Evolutionary conservation across 2,329 filamentous ascomycete species (phyloP).

Genomic region (Pseudocercospora pini-densiflorae): DNA sequence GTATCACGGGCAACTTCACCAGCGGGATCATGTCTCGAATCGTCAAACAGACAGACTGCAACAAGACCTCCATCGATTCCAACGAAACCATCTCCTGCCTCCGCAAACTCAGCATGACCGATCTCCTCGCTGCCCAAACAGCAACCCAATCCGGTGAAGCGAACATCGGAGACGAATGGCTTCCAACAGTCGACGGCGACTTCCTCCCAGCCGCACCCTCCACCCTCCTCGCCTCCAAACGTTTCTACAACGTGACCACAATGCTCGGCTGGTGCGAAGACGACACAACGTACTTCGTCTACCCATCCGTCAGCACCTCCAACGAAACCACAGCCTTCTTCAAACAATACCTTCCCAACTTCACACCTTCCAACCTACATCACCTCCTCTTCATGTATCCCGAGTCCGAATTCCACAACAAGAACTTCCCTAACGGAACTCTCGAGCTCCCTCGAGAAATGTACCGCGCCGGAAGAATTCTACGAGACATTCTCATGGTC

Average conservation of each 20-base stretch:
- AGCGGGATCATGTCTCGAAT: constrained; percentile 52
- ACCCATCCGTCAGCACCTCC: constrained; percentile 42
- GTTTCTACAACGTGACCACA: constrained; percentile 46
- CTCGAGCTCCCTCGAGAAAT: constrained; percentile 50
- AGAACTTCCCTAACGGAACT: constrained; percentile 38
- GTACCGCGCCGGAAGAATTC: constrained; percentile 55
- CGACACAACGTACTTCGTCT: constrained; percentile 44
- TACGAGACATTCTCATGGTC: constrained; percentile 58
- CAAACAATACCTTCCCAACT: constrained; percentile 44
- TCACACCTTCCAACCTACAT: constrained; percentile 38
- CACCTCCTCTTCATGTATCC: constrained; percentile 42
- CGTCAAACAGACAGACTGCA: constrained; percentile 51
- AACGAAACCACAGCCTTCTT: constrained; percentile 46
- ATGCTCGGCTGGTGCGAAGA: constrained; percentile 52
- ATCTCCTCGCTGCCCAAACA: constrained; percentile 52
- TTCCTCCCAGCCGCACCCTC: constrained; percentile 51
- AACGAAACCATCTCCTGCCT: constrained; percentile 54
- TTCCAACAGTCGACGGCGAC: constrained; percentile 56
- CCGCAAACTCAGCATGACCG: constrained; percentile 48
- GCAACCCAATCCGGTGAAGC: constrained; percentile 46
- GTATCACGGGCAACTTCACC: constrained; percentile 52
- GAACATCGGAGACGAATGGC: constrained; percentile 55
- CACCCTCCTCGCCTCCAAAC: constrained; percentile 43
- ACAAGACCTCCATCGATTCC: constrained; percentile 45
- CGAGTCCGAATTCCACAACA: constrained; percentile 49